Conservation (phyloP, 768 basidiomycete species). For the Melanogaster broomeanus region DNA sequence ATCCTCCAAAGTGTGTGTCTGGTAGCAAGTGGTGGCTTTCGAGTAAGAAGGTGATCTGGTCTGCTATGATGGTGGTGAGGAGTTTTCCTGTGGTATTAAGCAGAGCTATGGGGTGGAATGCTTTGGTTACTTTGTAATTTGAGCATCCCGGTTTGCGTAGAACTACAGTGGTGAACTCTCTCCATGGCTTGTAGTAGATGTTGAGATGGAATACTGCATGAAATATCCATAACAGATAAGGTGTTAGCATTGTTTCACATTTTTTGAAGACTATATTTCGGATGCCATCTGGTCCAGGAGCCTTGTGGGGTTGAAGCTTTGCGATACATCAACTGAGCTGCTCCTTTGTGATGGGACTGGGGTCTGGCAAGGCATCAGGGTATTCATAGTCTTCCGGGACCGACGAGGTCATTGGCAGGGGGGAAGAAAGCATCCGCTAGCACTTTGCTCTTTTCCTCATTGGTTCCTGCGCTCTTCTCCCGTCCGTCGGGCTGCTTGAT, state of each 20-base stretch:
- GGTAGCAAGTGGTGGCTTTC: neutral
- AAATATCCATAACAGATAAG: conserved; percentile 6
- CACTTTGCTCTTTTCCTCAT: too few relatives aligned
- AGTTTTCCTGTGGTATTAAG: conserved; percentile 8
- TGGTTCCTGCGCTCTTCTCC: too few relatives aligned
- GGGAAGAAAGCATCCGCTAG: too few relatives aligned
- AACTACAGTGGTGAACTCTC: conserved; percentile 27
- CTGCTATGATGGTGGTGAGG: neutral
- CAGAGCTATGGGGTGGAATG: neutral
- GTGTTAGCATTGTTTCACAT: conserved; percentile 7
- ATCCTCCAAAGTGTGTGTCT: neutral
- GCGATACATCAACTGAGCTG: conserved; percentile 7
- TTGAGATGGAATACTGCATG: conserved; percentile 6
- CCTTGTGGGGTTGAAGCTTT: conserved; percentile 15
- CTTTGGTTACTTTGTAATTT: conserved; percentile 24
- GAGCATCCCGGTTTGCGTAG: conserved; percentile 38
- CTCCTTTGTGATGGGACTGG: conserved; percentile 3
- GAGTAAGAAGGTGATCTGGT: neutral
- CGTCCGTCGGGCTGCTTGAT: too few relatives aligned
- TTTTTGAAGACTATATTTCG: conserved; percentile 20
- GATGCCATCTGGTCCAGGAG: conserved; percentile 26
- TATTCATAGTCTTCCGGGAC: neutral
- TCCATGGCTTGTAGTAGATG: conserved; percentile 17
- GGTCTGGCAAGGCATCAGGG: neutral
- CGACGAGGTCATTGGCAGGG: neutral